Percentiles rank a stretch among this genome's conserved stretches.
phyloP scores from a whole-genome alignment of 192 early-diverging fungal genomes.

The Rhizophlyctis rosea region DNA sequence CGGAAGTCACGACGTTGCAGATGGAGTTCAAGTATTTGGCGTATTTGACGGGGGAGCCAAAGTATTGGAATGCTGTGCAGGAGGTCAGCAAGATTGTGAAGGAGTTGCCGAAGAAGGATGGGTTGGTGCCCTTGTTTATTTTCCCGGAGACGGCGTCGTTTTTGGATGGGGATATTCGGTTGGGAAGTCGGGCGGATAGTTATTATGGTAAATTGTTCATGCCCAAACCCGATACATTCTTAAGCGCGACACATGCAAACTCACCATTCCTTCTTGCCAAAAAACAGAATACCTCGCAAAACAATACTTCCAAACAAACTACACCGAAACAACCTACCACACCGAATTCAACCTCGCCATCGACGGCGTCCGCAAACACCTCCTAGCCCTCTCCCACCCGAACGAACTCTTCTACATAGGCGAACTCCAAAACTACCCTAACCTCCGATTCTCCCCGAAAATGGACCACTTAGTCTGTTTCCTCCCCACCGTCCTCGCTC shows the following conservation, averaged over 20 bases:
- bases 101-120: constrained; percentile 43
- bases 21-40: constrained; percentile 84
- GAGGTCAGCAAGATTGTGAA: constrained; percentile 57
- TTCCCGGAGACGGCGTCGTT: constrained; percentile 58
- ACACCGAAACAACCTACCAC: constrained; percentile 44
- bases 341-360: constrained; percentile 60
- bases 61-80: constrained; percentile 72
- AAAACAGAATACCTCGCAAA: constrained; percentile 83
- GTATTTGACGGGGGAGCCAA: constrained; percentile 68
- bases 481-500: constrained; percentile 76
- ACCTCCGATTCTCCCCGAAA: constrained; percentile 40
- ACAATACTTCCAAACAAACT: constrained; percentile 74
- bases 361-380: constrained; percentile 62
- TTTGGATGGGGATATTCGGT: constrained; percentile 54
- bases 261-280: too few species aligned
- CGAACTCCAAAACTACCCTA: constrained; percentile 37
- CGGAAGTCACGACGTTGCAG: constrained; percentile 83
- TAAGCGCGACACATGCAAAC: too few species aligned
- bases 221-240: too few species aligned
- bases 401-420: constrained; percentile 62
- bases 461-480: constrained; percentile 98
- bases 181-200: constrained; percentile 82
- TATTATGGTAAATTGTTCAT: constrained; percentile 70
- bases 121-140: constrained; percentile 76
- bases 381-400: constrained; percentile 56